Percentiles rank a stretch among this genome's conserved stretches.
These are phyloP conservation scores for Mucor velutinosus DNA, from an alignment of 371 early-diverging fungal species.

Conservation along the genomic window DNA sequence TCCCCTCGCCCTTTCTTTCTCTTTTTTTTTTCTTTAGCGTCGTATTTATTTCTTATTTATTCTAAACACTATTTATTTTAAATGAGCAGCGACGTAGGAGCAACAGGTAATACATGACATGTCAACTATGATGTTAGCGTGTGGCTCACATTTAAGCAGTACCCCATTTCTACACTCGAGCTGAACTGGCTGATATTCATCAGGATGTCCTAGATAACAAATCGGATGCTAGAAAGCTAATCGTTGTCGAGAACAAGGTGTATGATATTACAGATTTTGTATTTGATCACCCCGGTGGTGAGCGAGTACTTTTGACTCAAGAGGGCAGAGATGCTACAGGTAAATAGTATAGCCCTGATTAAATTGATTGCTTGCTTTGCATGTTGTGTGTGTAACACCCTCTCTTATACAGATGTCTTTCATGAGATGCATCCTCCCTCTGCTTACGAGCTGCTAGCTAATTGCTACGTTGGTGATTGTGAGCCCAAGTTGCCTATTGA, in stretches of 20 bases:
- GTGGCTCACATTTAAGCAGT: constrained; percentile 8
- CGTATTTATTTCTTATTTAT: neutral
- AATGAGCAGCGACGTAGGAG: neutral
- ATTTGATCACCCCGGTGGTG: constrained; percentile 86
- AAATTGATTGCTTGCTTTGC: neutral
- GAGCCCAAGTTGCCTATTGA: constrained; percentile 35
- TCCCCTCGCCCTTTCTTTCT: neutral
- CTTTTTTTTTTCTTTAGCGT: constrained; percentile 1
- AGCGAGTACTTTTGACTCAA: constrained; percentile 67
- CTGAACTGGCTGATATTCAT: constrained; percentile 36
- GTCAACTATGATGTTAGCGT: neutral
- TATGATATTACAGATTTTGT: constrained; percentile 88
- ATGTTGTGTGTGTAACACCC: neutral
- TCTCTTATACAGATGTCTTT: constrained; percentile 68
- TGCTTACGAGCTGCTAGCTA: constrained; percentile 71
- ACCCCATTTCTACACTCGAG: constrained; percentile 29
- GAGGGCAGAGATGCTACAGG: constrained; percentile 85
- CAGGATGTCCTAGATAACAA: constrained; percentile 50
- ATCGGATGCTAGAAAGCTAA: constrained; percentile 53
- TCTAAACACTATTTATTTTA: neutral
- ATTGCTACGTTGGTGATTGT: constrained; percentile 82
- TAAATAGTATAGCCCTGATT: constrained; percentile 19
- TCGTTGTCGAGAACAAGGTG: constrained; percentile 81
- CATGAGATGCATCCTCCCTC: constrained; percentile 83
- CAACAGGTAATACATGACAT: neutral